Conservation (phyloP, 176 grass and related monocot genomes). For the Rhipidocladum racemiflorum region DNA sequence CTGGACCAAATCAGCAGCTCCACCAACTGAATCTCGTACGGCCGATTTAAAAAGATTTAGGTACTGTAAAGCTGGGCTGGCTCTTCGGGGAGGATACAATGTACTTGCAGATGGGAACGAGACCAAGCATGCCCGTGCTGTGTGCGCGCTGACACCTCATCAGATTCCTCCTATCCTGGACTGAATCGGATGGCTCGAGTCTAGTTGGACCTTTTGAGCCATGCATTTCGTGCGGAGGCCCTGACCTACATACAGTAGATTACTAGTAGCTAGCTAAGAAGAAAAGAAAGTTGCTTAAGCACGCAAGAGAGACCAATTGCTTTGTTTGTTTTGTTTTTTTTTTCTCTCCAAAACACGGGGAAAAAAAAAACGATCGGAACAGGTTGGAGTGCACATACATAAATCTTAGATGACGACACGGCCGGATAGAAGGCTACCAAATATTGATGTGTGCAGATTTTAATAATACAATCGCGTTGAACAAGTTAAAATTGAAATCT, state of each 20-base stretch:
- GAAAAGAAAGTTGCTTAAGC: not conserved
- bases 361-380: not conserved
- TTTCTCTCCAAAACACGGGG: not conserved
- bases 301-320: not conserved
- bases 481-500: not conserved
- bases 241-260: not conserved
- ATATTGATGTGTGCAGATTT: not conserved
- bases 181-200: not conserved
- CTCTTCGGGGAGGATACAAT: not conserved
- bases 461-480: not conserved
- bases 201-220: not conserved
- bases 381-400: not conserved
- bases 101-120: not conserved
- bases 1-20: constrained; percentile 32
- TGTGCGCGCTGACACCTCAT: not conserved
- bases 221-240: not conserved
- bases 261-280: not conserved
- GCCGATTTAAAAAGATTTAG: constrained; percentile 29
- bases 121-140: not conserved
- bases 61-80: not conserved
- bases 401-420: not conserved
- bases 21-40: constrained; percentile 53
- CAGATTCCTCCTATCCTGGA: not conserved
- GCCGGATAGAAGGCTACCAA: not conserved
- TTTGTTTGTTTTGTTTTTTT: not conserved